phyloP scores from a whole-genome alignment of 1,284 basidiomycete species.

The Sporisorium scitamineum region DNA sequence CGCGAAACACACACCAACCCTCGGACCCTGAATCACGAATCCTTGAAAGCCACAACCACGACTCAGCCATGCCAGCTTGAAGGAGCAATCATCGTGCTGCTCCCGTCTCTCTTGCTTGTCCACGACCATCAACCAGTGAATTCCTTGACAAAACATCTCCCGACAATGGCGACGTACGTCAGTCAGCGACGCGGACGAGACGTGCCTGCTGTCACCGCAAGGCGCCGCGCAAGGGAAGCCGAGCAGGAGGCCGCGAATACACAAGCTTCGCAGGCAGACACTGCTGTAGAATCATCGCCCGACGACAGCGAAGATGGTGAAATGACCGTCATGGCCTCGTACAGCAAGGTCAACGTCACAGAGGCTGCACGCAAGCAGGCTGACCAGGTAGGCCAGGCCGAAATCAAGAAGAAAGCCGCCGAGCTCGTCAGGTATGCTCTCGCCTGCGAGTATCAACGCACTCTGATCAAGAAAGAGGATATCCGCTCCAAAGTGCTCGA shows the following conservation, averaged over 20 bases:
- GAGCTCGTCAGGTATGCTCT: constrained; percentile 57
- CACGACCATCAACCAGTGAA: background rate
- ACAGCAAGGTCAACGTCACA: constrained; percentile 22
- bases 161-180: constrained; percentile 22
- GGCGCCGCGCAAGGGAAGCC: constrained; percentile 7
- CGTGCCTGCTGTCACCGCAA: constrained; percentile 2
- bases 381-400: constrained; percentile 34
- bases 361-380: constrained; percentile 26
- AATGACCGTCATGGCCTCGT: background rate
- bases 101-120: background rate
- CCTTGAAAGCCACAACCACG: too few relatives aligned
- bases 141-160: background rate
- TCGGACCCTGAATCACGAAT: too few relatives aligned
- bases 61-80: background rate
- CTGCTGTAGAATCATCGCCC: background rate
- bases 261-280: constrained; percentile 5
- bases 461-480: constrained; percentile 42
- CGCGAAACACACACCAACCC: too few relatives aligned
- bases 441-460: constrained; percentile 51
- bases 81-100: too few relatives aligned
- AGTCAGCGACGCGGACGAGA: constrained; percentile 23
- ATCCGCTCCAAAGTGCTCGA: constrained; percentile 44
- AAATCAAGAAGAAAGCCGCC: constrained; percentile 45
- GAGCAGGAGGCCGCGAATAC: background rate
- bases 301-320: constrained; percentile 23